phyloP scores from a whole-genome alignment of 495 filamentous ascomycete genomes.

The Aspergillus sclerotioniger region DNA sequence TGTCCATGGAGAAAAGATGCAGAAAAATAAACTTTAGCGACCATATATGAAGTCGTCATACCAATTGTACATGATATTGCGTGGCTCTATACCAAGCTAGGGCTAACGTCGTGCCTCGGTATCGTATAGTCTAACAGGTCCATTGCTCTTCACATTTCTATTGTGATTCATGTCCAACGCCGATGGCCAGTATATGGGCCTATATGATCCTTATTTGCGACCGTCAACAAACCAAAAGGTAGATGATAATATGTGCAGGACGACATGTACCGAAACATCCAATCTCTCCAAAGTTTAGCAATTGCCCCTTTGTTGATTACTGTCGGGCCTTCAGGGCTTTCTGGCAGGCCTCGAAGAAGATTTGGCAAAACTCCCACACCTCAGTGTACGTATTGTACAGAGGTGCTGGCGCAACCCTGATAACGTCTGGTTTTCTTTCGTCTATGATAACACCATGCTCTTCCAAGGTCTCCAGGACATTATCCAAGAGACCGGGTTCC shows the following conservation, averaged over 20 bases:
- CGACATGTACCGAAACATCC: background rate
- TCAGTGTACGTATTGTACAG: conserved; percentile 85
- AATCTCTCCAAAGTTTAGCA: background rate
- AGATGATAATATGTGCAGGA: background rate
- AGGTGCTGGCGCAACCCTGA: conserved; percentile 88
- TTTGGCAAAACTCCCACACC: conserved; percentile 70
- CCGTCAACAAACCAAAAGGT: background rate
- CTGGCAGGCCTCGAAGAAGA: conserved; percentile 39
- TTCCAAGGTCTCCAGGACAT: conserved; percentile 67
- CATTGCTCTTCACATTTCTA: too few species aligned
- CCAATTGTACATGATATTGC: background rate
- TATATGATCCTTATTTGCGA: background rate
- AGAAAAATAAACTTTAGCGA: background rate
- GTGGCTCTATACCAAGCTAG: background rate
- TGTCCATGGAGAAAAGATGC: background rate
- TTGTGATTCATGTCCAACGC: too few species aligned
- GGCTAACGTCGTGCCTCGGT: too few species aligned
- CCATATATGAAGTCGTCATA: background rate
- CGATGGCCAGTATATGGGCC: background rate
- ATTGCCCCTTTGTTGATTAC: background rate
- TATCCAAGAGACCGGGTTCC: conserved; percentile 62
- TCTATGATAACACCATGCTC: conserved; percentile 75
- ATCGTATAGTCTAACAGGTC: too few species aligned
- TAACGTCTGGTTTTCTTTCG: conserved; percentile 84
- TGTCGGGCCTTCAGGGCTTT: conserved; percentile 28